phyloP scores from a whole-genome alignment of 139 green algal species.

The Asterochloris erici region DNA sequence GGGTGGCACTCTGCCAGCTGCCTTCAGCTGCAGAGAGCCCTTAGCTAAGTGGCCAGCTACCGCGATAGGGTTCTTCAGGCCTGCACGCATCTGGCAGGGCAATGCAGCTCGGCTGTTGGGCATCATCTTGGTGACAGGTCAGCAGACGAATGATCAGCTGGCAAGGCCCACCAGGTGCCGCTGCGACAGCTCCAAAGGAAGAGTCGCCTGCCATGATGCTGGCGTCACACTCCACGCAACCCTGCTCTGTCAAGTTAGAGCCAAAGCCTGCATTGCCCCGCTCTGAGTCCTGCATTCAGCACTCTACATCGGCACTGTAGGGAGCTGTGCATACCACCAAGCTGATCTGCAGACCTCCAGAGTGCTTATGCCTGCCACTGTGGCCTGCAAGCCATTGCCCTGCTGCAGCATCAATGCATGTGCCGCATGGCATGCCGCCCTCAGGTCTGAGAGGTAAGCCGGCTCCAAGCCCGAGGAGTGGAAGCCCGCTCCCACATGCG shows the following conservation, averaged over 20 bases:
- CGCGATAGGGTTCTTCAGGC: neutral
- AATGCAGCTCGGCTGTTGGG: neutral
- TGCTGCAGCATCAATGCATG: neutral
- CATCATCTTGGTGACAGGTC: too few relatives aligned
- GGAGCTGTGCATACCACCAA: neutral
- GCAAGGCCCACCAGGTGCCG: conserved; percentile 47
- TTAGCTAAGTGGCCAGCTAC: neutral
- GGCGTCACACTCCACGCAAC: conserved; percentile 81
- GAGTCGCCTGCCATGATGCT: conserved; percentile 64
- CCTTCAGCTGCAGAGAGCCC: too few relatives aligned
- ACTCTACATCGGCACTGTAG: neutral
- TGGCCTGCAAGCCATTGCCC: neutral
- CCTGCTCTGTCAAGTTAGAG: conserved; percentile 67
- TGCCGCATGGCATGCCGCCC: neutral
- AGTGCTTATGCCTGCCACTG: conserved; percentile 34
- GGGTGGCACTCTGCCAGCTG: neutral
- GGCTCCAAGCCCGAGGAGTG: conserved; percentile 29
- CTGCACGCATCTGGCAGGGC: neutral
- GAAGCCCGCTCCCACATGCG: conserved; percentile 69
- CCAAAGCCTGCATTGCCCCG: conserved; percentile 72
- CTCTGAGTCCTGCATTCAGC: conserved; percentile 48
- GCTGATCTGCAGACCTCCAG: conserved; percentile 43
- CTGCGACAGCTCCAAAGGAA: conserved; percentile 66
- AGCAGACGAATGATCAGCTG: neutral
- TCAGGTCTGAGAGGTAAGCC: neutral